phyloP scores from a whole-genome alignment of 2,329 filamentous ascomycete species.

The Aureobasidium sp. region DNA sequence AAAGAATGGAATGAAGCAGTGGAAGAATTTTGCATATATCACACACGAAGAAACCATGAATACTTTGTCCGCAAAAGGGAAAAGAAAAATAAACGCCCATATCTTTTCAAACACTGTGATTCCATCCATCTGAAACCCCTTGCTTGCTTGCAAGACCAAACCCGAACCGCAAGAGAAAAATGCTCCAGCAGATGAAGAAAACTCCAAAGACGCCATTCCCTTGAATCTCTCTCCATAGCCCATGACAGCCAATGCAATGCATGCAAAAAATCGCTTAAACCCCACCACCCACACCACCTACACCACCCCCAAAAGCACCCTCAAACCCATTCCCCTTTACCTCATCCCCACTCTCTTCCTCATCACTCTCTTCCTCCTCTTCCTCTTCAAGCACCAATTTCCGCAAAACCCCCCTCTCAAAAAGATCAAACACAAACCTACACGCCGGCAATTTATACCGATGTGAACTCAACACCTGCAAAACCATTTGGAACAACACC shows the following conservation, averaged over 20 bases:
- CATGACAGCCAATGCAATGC: background rate
- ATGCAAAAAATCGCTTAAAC: background rate
- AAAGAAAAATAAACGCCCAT: too few relatives aligned
- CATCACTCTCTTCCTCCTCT: slow-evolving; percentile 40
- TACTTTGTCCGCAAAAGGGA: too few relatives aligned
- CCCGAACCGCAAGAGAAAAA: too few relatives aligned
- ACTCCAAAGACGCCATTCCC: background rate
- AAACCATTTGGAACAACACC: slow-evolving; percentile 74
- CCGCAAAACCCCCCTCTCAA: slow-evolving; percentile 82
- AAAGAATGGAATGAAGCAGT: too few relatives aligned
- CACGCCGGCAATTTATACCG: slow-evolving; percentile 83
- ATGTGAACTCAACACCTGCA: slow-evolving; percentile 79
- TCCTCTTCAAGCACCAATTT: slow-evolving; percentile 77
- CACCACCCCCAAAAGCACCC: background rate
- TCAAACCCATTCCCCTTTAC: background rate
- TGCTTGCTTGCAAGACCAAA: too few relatives aligned
- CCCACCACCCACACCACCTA: background rate
- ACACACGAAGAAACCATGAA: too few relatives aligned
- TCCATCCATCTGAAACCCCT: too few relatives aligned
- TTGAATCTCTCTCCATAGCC: background rate
- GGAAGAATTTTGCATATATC: too few relatives aligned
- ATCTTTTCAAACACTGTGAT: too few relatives aligned
- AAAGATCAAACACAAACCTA: slow-evolving; percentile 86
- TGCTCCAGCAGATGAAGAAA: background rate
- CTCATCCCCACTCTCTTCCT: background rate